Evolutionary conservation across 2,329 filamentous ascomycete genomes (phyloP).

Genomic region (Aspergillus awamori): DNA sequence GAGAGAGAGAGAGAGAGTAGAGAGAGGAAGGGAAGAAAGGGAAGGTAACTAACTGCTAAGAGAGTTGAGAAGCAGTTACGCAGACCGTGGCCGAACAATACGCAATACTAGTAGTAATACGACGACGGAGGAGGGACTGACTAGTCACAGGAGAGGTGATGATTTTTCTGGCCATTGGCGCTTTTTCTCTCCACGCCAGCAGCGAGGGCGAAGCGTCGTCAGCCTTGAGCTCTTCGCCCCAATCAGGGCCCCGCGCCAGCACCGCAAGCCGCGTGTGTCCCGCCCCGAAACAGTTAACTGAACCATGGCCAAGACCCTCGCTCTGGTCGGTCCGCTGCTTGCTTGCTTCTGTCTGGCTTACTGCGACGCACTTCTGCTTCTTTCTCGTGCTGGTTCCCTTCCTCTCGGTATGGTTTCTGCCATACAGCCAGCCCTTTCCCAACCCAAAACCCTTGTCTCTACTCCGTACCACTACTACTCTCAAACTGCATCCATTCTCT

Average conservation of each 20-base stretch:
- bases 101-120: conserved; percentile 5
- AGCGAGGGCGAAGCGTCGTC: conserved; percentile 39
- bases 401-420: no score
- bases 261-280: conserved; percentile 42
- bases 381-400: neutral
- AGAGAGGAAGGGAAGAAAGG: neutral
- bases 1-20: conserved; percentile 15
- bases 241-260: conserved; percentile 37
- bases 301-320: conserved; percentile 35
- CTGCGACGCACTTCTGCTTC: neutral
- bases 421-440: no score
- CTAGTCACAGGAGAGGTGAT: conserved; percentile 15
- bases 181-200: conserved; percentile 24
- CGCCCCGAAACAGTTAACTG: conserved; percentile 32
- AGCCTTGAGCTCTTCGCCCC: conserved; percentile 36
- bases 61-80: neutral
- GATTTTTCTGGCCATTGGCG: conserved; percentile 16
- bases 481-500: neutral
- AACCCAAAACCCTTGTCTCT: no score
- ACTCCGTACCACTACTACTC: neutral
- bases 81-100: neutral
- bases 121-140: conserved; percentile 19
- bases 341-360: neutral
- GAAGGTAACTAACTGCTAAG: no score
- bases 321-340: conserved; percentile 5